Evolutionary conservation across 2,329 filamentous ascomycete species (phyloP), one percentile per base, ranked within the genome.

Genomic region (Hypoxylon sp.): DNA sequence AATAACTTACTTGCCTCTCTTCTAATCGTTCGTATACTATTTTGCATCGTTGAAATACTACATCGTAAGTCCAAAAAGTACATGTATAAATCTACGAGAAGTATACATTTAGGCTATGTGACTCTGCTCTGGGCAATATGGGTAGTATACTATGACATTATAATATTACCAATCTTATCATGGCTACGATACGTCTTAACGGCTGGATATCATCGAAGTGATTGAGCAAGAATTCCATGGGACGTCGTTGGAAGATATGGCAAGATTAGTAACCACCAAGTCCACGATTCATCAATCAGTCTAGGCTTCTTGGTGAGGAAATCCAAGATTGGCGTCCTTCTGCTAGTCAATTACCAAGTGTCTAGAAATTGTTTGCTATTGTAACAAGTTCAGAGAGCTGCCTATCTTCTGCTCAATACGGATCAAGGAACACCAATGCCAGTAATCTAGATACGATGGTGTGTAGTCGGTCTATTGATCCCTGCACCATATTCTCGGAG

Each of bases 31-130:
- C 28, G 28, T 30, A 30, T 9, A 30, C 28, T 11, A 7, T 21
- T 2, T 14, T 51, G 19, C 11, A 10, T 38, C 14, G 6, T 36
- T 17, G 11, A 19, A 55, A 21, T 57, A 28, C 19, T 30, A n/a
- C 21, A 34, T 34, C 11, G 17, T 36, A 23, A 34, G 13, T 50
- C 28, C 3, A 19, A 14, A 6, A 30, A 14, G 25, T 34, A 13
- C 36, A 38, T n/a, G n/a, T n/a, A n/a, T n/a, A n/a, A n/a, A n/a
- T n/a, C n/a, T n/a, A n/a, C n/a, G 25, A 14, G 10, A 30, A 14
- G 25, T 34, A 13, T 43, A 38, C 2, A 56, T 67, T 67, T 58
- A 60, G 56, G 50, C 56, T 63, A 48, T 64, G n/a, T 6, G 11
- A 9, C 21, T 19, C 51, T 9, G 21, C 1, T 34, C 30, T 41